These are phyloP conservation scores for Calonectria hawksworthii DNA, from an alignment of 2,329 filamentous ascomycete species.

Conservation along the genomic window DNA sequence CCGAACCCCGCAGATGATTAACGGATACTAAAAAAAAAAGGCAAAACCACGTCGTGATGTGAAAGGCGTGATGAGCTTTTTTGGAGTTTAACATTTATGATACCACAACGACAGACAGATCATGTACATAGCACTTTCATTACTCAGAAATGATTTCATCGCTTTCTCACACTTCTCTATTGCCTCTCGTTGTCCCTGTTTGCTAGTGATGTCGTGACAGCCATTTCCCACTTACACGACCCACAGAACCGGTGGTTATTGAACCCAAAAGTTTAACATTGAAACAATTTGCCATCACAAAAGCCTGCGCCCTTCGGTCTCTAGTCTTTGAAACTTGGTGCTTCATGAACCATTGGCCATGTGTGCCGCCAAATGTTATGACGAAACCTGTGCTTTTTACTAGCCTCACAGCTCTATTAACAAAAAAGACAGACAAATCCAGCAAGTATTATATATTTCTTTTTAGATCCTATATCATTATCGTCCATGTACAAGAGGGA, in stretches of 20 bases:
- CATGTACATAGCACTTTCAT: neutral
- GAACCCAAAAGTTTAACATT: neutral
- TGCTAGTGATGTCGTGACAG: neutral
- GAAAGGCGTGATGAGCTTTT: neutral
- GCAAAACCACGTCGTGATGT: neutral
- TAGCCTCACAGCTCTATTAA: neutral
- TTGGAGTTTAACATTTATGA: neutral
- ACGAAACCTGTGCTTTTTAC: neutral
- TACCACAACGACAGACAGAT: neutral
- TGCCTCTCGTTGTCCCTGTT: neutral
- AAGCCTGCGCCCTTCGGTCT: neutral
- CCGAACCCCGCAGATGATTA: slow-evolving; percentile 40
- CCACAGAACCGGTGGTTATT: neutral
- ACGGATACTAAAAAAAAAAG: slow-evolving; percentile 24
- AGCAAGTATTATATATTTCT: neutral
- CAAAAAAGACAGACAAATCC: neutral
- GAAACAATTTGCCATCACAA: neutral
- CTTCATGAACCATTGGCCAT: neutral
- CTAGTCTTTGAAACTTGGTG: neutral
- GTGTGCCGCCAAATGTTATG: neutral
- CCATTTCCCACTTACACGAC: neutral
- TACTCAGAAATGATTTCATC: neutral
- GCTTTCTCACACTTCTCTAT: neutral
- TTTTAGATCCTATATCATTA: neutral
- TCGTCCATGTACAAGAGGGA: neutral